Conservation (phyloP, 2,329 filamentous ascomycete species). For the Aspergillus fructus region DNA sequence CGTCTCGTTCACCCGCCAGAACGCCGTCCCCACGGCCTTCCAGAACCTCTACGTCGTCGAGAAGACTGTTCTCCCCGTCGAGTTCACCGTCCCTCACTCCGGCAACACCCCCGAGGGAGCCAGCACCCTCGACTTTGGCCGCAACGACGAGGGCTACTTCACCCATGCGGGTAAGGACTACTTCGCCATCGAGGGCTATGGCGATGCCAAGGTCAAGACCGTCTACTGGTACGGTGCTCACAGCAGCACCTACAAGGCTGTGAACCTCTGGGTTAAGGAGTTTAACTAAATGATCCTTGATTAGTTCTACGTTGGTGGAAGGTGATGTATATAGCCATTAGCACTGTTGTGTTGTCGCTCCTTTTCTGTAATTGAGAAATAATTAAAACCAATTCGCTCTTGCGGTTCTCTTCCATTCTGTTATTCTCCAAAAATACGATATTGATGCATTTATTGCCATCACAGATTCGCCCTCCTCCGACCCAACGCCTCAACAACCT, state of each 20-base stretch:
- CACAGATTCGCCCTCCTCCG: background rate
- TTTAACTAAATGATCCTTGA: conserved; percentile 4
- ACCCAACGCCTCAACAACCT: conserved; percentile 36
- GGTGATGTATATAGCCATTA: too few species aligned
- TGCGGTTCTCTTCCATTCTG: too few species aligned
- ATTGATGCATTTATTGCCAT: too few species aligned
- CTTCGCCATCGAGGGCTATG: conserved; percentile 28
- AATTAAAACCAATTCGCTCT: too few species aligned
- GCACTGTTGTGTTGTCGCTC: too few species aligned
- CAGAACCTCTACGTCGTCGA: conserved; percentile 30
- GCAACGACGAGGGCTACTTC: conserved; percentile 27
- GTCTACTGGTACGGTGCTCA: conserved; percentile 30
- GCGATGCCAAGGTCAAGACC: conserved; percentile 19
- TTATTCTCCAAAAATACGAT: too few species aligned
- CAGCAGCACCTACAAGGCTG: conserved; percentile 19
- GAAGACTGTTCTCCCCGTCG: conserved; percentile 20
- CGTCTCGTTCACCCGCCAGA: conserved; percentile 26
- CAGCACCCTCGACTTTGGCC: conserved; percentile 24
- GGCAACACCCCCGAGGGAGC: conserved; percentile 24
- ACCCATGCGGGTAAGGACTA: conserved; percentile 26
- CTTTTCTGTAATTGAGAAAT: too few species aligned
- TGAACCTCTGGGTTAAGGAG: conserved; percentile 27
- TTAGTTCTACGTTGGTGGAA: too few species aligned
- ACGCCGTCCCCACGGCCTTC: conserved; percentile 25
- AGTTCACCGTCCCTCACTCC: conserved; percentile 29